Conservation (phyloP, 768 basidiomycete species). For the Lentinula guzmanii region DNA sequence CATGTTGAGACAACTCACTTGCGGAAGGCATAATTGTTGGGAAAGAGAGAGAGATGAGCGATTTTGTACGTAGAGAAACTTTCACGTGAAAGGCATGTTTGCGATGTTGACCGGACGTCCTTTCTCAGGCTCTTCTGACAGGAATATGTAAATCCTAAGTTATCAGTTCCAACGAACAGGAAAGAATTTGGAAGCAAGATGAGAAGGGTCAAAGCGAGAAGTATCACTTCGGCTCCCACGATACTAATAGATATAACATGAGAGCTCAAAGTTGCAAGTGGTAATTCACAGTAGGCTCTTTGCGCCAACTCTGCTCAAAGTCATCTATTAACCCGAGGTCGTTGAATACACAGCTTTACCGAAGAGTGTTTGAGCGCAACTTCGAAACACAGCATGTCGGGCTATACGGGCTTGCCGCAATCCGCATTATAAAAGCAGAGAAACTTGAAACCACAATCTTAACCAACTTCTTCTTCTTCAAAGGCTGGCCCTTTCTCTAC, state of each 20-base stretch:
- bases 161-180: too few species aligned
- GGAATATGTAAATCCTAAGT: too few species aligned
- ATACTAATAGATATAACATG: too few species aligned
- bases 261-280: too few species aligned
- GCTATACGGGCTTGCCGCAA: neutral
- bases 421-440: neutral
- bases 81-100: neutral
- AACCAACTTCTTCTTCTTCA: neutral
- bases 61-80: neutral
- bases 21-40: conserved; percentile 31
- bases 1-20: conserved; percentile 28
- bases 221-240: too few species aligned
- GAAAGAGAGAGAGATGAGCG: neutral
- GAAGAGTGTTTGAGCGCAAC: neutral
- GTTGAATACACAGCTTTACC: neutral
- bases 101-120: too few species aligned
- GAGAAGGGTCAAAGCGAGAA: too few species aligned
- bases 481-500: neutral
- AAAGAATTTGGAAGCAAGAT: too few species aligned
- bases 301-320: too few species aligned
- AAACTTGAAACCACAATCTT: neutral
- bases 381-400: neutral
- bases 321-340: neutral
- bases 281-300: too few species aligned
- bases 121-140: too few species aligned